Base-by-base conservation (phyloP, 768 basidiomycete genomes). In the Termitomyces eurrhizus region DNA sequence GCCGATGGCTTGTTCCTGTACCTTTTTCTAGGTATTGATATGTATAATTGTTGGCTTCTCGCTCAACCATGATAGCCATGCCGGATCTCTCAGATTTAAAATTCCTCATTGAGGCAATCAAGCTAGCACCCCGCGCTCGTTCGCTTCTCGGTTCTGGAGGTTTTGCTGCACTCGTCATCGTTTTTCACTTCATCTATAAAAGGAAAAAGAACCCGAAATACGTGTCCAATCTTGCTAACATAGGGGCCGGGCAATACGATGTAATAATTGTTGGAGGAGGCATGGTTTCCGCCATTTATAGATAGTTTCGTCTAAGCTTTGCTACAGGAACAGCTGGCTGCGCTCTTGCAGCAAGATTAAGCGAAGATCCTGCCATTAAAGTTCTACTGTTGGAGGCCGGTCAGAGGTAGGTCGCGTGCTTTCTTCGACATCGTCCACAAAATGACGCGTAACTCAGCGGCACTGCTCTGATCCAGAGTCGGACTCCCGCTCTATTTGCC, bases 371-470 rank as follows among this genome's bases (percentile, higher is more conserved):
- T 1, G 70, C 68, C 2, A 70, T 84, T 12, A 77, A 77, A 4
- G 83, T 87, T 0, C 69, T 85, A 13, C 63, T 88, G 8, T 73
- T 87, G 12, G 86, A 88, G 68, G 78, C 84, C 6, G 86, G 86
- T 4, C 68, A 73, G 63, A 89, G 87, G 88, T 86, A 42, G 8
- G 67, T 62, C 8, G 42, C 9, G 21, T 33, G 16, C 21, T 21
- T 36, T 37, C 14, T 54, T 35, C 14, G 11, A 9, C 26, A 14
- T 49, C 21, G 0, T 32, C 32, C 14, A 33, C 9, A 33, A 44
- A 35, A 24, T 48, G 7, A 50, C 21, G 9, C 24, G 55, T 26
- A 45, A 18, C 53, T 24, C 60, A 86, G 85, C 61, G 83, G 82
- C 14, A 73, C 65, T 16, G 70, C 74, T 18, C 64, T 81, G 18